Evolutionary conservation across 2,329 filamentous ascomycete genomes (phyloP), one percentile per base, ranked within the genome.

Genomic region (Trichoderma cornu-damae): DNA sequence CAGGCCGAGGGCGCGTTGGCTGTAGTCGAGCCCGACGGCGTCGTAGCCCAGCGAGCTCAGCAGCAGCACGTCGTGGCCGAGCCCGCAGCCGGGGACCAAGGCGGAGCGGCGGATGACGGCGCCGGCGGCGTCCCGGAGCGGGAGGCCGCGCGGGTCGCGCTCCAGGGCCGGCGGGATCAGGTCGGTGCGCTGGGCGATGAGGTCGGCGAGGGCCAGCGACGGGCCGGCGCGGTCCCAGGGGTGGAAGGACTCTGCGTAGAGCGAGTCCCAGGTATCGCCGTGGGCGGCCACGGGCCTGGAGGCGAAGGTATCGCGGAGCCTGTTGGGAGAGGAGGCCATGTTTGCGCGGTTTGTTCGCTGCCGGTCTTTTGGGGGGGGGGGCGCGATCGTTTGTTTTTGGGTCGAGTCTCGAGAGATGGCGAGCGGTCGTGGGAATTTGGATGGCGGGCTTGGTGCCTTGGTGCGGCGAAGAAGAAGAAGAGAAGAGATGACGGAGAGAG

Each of bases 81-180:
- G 81, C 0, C 90, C 91, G 70, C 90, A 96, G 4, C 90, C 90
- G 0, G 90, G 88, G 0, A 96, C 87, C 7, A 95, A 75, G 1
- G 86, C 90, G 34, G 64, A 68, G 34, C 64, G 63, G 47, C 66
- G 66, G 47, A 63, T 49, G 37, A 67, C 64, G 38, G 61, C 59
- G 49, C 66, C 64, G 34, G 59, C 35, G 24, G 61, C 51, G 32
- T 66, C 60, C 30, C 65, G 66, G 11, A 68, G 59, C 30, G 61
- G 63, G 43, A 66, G 64, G 28, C 69, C 69, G 42, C 68, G 64
- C 54, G 64, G 60, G 57, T 73, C 65, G 58, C 66, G 63, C 42
- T 69, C 57, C 70, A 74, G 65, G 26, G 70, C 56, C 44, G 63
- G 64, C 1, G 72, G 70, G 28, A 81, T 71, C 51, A 81, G 71